Percentiles rank a stretch among this genome's conserved stretches.
These are phyloP conservation scores for Hordeum marinum DNA, from an alignment of 176 grass and related monocot species.

Conservation along the genomic window DNA sequence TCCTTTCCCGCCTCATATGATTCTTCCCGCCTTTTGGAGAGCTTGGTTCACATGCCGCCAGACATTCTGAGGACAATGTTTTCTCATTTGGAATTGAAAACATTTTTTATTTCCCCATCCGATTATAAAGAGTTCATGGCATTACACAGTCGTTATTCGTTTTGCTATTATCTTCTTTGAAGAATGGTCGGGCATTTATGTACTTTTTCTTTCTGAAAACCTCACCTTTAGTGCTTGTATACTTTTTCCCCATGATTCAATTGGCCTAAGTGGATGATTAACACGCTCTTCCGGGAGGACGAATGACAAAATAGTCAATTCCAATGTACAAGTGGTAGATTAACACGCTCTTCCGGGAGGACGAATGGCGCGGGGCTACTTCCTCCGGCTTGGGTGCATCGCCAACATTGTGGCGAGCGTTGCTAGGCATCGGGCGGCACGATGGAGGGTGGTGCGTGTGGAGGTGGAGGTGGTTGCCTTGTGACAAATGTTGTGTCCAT, in stretches of 20 bases:
- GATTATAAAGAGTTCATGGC: background rate
- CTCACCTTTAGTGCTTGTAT: background rate
- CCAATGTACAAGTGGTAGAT: background rate
- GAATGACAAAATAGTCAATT: background rate
- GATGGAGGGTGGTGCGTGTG: too few relatives aligned
- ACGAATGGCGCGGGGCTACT: too few relatives aligned
- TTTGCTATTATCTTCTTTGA: background rate
- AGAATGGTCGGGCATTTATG: background rate
- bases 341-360: too few relatives aligned
- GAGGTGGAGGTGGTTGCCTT: too few relatives aligned
- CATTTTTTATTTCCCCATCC: background rate
- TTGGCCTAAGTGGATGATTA: background rate
- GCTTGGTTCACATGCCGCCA: slow-evolving; percentile 26
- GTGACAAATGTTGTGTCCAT: too few relatives aligned
- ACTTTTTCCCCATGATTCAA: background rate
- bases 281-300: background rate
- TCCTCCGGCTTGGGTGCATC: too few relatives aligned
- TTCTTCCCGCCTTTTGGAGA: background rate
- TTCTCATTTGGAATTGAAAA: background rate
- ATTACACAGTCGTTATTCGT: background rate
- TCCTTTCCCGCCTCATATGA: slow-evolving; percentile 16
- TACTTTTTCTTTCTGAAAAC: background rate
- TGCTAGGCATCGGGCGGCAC: too few relatives aligned
- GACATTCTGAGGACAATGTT: slow-evolving; percentile 11
- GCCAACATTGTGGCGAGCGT: too few relatives aligned